Evolutionary conservation across 306 rosid genomes (phyloP), one percentile per base, ranked within the genome.

Genomic region (Fagus crenata): DNA sequence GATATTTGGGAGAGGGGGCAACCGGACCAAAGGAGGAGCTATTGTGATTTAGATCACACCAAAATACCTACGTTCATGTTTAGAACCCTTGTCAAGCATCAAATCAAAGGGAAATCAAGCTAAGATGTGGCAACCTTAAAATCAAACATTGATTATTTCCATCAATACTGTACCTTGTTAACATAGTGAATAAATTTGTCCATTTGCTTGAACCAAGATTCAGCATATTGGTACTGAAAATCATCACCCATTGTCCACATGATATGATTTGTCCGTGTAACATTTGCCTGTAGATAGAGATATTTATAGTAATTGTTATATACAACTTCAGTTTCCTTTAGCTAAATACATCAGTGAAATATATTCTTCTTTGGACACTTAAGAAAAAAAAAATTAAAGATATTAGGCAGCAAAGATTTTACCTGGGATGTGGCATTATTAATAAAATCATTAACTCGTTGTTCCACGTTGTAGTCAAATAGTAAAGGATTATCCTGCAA

Each of bases 241-340:
- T 94, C 98, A 83, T 92, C 97, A 54, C 98, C 98, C 98, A 94
- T 94, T 63, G 98, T 94, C 94, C 94, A 94, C 97, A 94, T 94
- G 39, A 94, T 85, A 78, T 94, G 98, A 76, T 88, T 90, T 28
- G 92, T 85, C 88, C 92, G 86, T 0, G 98, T 94, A 78, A 94
- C 90, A 79, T 90, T 94, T 65, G 89, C 94, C 98, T 94, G 80
- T 32, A 74, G 35, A 76, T 14, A 69, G 37, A 69, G 59, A 67
- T 40, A 54, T 54, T 77, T 80, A 76, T 71, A 68, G 14, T 35
- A 76, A 78, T 75, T 76, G 64, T 71, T 65, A 67, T 35, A 33
- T 35, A 3, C 65, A 72, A 37, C 65, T 71, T 49, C 61, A 51
- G 22, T 59, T 28, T 18, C 53, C 49, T 67, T 39, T 35, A 70